Percentiles rank a stretch among this genome's conserved stretches.
Evolutionary conservation across 345 rosid genomes (phyloP).

Genomic region (Microcos paniculata): DNA sequence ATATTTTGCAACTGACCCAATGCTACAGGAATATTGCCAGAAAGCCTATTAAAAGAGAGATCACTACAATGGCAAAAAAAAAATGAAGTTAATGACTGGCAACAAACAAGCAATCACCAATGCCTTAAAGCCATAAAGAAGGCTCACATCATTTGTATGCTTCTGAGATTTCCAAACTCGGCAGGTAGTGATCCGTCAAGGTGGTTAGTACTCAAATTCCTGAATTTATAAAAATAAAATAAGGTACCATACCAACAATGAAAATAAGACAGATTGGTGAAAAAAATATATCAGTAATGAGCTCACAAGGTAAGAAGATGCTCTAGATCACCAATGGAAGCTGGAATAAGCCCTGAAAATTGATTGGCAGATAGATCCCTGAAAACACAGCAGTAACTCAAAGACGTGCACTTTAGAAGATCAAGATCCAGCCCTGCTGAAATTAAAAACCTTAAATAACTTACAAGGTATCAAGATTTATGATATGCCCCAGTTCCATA

Average conservation of each 20-base stretch:
- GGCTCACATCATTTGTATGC: conserved; percentile 69
- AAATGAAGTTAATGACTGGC: neutral
- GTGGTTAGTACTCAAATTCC: conserved; percentile 77
- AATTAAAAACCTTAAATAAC: neutral
- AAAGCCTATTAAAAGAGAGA: conserved; percentile 67
- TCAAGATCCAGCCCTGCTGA: neutral
- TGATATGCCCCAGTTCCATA: conserved; percentile 67
- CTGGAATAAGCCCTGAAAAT: conserved; percentile 73
- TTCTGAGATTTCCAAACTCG: conserved; percentile 81
- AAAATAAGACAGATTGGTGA: neutral
- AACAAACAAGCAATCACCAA: neutral
- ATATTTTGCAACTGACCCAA: conserved; percentile 84
- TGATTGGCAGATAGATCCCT: conserved; percentile 88
- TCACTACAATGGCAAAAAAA: conserved; percentile 43
- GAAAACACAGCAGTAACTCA: neutral
- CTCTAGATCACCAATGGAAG: conserved; percentile 83
- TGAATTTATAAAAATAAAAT: neutral
- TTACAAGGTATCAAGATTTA: conserved; percentile 89
- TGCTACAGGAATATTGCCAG: conserved; percentile 71
- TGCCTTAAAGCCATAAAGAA: too few species aligned
- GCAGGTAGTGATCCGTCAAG: conserved; percentile 65
- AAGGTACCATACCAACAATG: neutral
- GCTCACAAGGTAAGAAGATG: conserved; percentile 88
- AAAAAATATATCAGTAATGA: neutral
- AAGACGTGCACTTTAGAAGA: neutral